Percentiles rank a stretch among this genome's conserved stretches.
These are phyloP conservation scores for Puccinia coronata DNA, from an alignment of 1,284 basidiomycete species.

Conservation along the genomic window DNA sequence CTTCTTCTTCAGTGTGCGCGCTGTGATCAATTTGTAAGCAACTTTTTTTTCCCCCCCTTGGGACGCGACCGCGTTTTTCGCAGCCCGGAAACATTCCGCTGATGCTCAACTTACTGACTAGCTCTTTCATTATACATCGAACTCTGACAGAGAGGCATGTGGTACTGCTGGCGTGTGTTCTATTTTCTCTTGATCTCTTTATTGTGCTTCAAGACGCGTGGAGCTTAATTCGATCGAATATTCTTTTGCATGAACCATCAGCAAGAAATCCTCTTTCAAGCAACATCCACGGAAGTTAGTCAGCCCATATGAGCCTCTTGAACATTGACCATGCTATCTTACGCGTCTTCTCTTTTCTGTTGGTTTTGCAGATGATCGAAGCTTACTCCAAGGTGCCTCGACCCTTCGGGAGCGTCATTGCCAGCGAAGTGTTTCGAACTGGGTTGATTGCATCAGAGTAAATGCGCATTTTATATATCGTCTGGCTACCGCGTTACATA, in stretches of 20 bases:
- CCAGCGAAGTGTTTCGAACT: slow-evolving; percentile 90
- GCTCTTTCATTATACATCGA: too few relatives aligned
- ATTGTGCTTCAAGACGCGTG: neutral
- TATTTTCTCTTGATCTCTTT: neutral
- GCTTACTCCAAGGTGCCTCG: slow-evolving; percentile 84
- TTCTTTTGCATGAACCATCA: neutral
- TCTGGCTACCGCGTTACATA: slow-evolving; percentile 33
- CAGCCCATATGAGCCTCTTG: neutral
- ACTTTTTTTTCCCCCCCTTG: neutral
- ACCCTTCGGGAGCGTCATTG: slow-evolving; percentile 86
- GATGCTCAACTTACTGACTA: slow-evolving; percentile 56
- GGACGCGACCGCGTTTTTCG: slow-evolving; percentile 21
- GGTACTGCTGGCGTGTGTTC: slow-evolving; percentile 36
- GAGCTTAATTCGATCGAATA: neutral
- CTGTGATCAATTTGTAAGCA: slow-evolving; percentile 90
- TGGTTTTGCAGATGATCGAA: slow-evolving; percentile 69
- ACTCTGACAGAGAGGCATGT: slow-evolving; percentile 38
- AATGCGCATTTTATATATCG: slow-evolving; percentile 56
- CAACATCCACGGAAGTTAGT: slow-evolving; percentile 41
- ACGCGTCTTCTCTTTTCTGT: neutral
- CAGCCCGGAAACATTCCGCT: neutral
- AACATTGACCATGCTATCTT: neutral
- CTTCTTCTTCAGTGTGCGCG: slow-evolving; percentile 68
- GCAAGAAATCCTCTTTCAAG: slow-evolving; percentile 49
- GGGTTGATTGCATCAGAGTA: slow-evolving; percentile 88